Evolutionary conservation across 2,329 filamentous ascomycete species (phyloP).

Genomic region (Fusarium beomiforme): DNA sequence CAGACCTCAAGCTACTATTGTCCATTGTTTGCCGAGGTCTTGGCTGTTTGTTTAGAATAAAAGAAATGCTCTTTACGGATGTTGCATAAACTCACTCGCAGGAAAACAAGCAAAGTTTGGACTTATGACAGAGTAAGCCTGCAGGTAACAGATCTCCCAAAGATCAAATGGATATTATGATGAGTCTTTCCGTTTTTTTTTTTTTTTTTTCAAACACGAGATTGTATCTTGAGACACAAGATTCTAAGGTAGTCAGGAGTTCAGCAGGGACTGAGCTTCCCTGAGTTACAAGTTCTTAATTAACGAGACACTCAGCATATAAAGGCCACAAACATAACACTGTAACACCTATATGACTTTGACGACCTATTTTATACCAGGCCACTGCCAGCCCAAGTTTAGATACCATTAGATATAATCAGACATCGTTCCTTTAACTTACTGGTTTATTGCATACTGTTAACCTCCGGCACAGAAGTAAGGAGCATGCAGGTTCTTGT

Average conservation of each 20-base stretch:
- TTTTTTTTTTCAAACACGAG: too few species aligned
- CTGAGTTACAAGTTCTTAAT: neutral
- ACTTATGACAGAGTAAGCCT: neutral
- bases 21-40: neutral
- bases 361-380: neutral
- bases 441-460: neutral
- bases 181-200: too few species aligned
- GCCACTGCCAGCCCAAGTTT: neutral
- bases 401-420: neutral
- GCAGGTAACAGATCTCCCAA: neutral
- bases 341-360: neutral
- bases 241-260: too few species aligned
- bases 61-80: neutral
- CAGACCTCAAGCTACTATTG: neutral
- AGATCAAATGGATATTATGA: neutral
- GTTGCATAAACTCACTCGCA: neutral
- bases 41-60: neutral
- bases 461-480: conserved; percentile 19
- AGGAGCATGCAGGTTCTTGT: neutral
- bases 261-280: neutral
- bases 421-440: neutral
- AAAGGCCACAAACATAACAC: neutral
- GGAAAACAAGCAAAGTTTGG: neutral
- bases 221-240: neutral
- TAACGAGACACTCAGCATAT: neutral